Evolutionary conservation across 768 basidiomycete genomes (phyloP), one percentile per base, ranked within the genome.

Genomic region (Leccinum obscurum): DNA sequence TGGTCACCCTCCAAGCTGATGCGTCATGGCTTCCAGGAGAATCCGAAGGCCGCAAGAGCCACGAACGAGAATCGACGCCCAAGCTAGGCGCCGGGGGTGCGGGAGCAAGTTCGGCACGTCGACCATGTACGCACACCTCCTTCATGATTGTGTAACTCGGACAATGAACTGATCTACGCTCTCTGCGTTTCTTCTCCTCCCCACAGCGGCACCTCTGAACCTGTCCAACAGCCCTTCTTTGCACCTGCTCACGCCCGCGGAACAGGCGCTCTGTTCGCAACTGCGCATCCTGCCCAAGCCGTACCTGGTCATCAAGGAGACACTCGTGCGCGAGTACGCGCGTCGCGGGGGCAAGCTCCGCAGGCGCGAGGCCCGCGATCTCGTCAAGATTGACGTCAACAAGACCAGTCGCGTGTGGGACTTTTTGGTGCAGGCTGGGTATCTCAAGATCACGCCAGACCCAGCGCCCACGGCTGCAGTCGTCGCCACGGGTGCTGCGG

Each of bases 221-320:
- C 84, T 98, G 59, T 89, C 95, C 35, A 94, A 95, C 70, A 89
- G 92, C 64, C 89, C 91, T 0, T 92, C 90, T 1, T 78, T 98
- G 6, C 92, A 98, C 69, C 83, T 99, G 9, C 89, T 99, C 65
- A 91, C 93, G 1, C 82, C 87, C 11, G 87, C 86, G 30, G 96
- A 99, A 75, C 93, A 95, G 72, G 78, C 82, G 0, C 85, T 98
- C 22, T 98, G 97, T 72, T 91, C 93, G 3, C 82, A 85, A 57
- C 82, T 98, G 32, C 89, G 95, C 6, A 94, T 99, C 59, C 81
- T 97, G 20, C 96, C 97, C 1, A 93, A 93, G 69, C 94, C 97
- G 1, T 99, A 97, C 72, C 86, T 99, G 55, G 86, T 91, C 61
- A 92, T 98, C 77, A 99, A 99, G 72, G 94, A 97, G 74, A 93